phyloP scores from a whole-genome alignment of 306 rosid genomes.

The Neltuma alba region DNA sequence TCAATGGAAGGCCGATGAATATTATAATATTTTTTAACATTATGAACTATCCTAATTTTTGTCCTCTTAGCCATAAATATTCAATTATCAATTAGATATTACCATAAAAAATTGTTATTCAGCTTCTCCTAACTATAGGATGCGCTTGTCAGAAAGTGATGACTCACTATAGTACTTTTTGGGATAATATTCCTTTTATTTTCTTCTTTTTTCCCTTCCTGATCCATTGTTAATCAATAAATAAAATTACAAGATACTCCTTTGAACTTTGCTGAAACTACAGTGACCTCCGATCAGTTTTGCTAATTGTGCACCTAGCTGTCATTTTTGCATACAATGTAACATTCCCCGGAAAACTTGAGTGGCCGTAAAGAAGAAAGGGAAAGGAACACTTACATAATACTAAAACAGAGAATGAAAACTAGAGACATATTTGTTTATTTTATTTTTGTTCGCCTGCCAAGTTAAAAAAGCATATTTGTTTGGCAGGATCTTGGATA shows the following conservation, averaged over 20 bases:
- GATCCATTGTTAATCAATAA: neutral
- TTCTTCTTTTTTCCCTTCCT: neutral
- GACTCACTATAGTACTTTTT: neutral
- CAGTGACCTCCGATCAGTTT: neutral
- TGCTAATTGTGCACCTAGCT: neutral
- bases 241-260: neutral
- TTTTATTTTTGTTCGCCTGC: neutral
- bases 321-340: neutral
- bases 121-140: neutral
- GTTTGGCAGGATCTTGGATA: constrained; percentile 54
- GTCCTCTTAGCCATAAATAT: neutral
- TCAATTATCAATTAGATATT: neutral
- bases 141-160: neutral
- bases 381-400: neutral
- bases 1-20: too few species aligned
- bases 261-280: neutral
- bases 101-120: neutral
- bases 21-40: too few species aligned
- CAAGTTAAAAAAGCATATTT: constrained; percentile 7
- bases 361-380: neutral
- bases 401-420: neutral
- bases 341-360: neutral
- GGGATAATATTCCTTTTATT: neutral
- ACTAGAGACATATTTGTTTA: neutral
- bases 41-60: neutral